Conservation (phyloP, 2,329 filamentous ascomycete genomes). For the Colletotrichum falcatum region DNA sequence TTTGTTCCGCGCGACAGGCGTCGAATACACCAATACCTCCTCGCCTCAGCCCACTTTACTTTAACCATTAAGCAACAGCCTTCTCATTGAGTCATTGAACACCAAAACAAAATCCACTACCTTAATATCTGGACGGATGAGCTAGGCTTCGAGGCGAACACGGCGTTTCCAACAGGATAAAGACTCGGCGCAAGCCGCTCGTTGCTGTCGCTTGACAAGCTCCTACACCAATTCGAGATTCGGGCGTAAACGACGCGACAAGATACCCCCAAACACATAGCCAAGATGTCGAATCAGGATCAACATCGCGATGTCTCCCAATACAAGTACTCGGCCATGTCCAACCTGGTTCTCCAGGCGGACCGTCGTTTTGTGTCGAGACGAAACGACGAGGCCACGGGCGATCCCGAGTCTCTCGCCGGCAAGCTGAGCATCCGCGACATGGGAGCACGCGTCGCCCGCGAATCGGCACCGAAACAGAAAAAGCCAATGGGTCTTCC, state of each 20-base stretch:
- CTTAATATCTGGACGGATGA: slow-evolving; percentile 14
- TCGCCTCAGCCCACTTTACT: slow-evolving; percentile 25
- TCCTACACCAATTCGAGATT: slow-evolving; percentile 21
- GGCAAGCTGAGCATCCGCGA: slow-evolving; percentile 93
- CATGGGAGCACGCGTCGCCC: slow-evolving; percentile 88
- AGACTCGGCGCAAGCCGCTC: slow-evolving; percentile 37
- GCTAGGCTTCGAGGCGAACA: slow-evolving; percentile 12
- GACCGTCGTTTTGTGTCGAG: slow-evolving; percentile 95
- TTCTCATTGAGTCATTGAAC: slow-evolving; percentile 23
- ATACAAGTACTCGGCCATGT: slow-evolving; percentile 99
- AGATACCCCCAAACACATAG: slow-evolving; percentile 43
- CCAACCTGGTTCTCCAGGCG: slow-evolving; percentile 99
- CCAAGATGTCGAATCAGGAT: slow-evolving; percentile 79
- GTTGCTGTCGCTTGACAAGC: slow-evolving; percentile 38
- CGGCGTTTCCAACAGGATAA: slow-evolving; percentile 30
- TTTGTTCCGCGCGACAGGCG: slow-evolving; percentile 33
- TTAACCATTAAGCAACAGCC: slow-evolving; percentile 12
- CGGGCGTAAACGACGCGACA: slow-evolving; percentile 30
- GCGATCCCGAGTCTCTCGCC: slow-evolving; percentile 96
- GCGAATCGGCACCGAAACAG: slow-evolving; percentile 82
- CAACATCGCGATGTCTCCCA: slow-evolving; percentile 87
- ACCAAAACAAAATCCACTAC: not conserved
- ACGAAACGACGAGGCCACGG: slow-evolving; percentile 93
- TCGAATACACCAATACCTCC: slow-evolving; percentile 30
- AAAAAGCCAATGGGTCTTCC: slow-evolving; percentile 79